These are phyloP conservation scores for Piloderma croceum DNA, from an alignment of 768 basidiomycete species.

Conservation along the genomic window DNA sequence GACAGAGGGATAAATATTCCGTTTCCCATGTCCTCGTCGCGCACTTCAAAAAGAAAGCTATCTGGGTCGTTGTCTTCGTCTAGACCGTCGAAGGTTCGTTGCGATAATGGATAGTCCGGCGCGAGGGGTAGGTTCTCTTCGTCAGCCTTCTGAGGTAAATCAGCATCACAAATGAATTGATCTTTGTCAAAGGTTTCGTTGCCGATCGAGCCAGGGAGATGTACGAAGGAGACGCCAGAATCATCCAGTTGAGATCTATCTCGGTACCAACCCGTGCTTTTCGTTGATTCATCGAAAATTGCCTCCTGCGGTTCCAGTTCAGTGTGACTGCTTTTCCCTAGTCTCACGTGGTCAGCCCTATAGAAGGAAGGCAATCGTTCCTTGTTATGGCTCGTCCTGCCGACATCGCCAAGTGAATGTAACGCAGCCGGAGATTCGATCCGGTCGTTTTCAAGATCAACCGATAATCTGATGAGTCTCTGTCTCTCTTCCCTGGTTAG, in stretches of 20 bases:
- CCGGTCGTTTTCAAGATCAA: slow-evolving; percentile 7
- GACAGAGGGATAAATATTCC: neutral
- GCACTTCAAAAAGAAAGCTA: neutral
- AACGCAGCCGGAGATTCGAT: no score
- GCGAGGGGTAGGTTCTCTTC: slow-evolving; percentile 10
- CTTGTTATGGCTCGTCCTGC: no score
- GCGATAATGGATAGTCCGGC: neutral
- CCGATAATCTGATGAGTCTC: slow-evolving; percentile 17
- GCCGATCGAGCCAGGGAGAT: neutral
- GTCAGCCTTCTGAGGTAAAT: slow-evolving; percentile 6
- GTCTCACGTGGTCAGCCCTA: no score
- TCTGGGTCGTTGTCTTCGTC: neutral
- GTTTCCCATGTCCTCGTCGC: neutral
- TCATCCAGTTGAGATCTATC: slow-evolving; percentile 14
- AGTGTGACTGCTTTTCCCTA: neutral
- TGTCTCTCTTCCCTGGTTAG: slow-evolving; percentile 38
- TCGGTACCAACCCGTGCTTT: slow-evolving; percentile 16
- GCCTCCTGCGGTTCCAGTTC: slow-evolving; percentile 3
- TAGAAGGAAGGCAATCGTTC: no score
- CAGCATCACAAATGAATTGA: neutral
- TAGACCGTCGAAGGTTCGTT: neutral
- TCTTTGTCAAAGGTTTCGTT: neutral
- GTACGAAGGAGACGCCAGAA: slow-evolving; percentile 20
- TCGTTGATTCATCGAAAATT: slow-evolving; percentile 5
- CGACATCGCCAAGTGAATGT: no score